Evolutionary conservation across 257 asterid genomes (phyloP).

Genomic region (Penstemon eatonii): DNA sequence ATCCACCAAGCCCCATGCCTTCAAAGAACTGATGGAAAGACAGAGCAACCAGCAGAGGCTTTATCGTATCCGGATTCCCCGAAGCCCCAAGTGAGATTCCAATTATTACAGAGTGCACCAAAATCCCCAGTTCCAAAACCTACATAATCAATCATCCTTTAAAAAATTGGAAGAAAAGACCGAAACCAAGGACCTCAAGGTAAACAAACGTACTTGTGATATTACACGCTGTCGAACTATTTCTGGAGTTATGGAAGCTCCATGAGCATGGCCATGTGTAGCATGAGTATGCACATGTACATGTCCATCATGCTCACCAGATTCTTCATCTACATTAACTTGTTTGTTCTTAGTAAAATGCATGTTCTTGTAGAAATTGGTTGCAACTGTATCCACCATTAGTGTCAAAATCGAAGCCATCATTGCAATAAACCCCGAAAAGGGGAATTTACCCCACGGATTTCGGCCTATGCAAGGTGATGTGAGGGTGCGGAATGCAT

Average conservation of each 20-base stretch:
- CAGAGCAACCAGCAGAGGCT: slow-evolving; percentile 52
- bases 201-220: slow-evolving; percentile 50
- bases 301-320: slow-evolving; percentile 26
- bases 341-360: slow-evolving; percentile 27
- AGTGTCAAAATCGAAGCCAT: slow-evolving; percentile 39
- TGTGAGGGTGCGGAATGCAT: slow-evolving; percentile 40
- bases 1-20: slow-evolving; percentile 75
- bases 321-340: slow-evolving; percentile 30
- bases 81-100: slow-evolving; percentile 65
- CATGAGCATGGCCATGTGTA: slow-evolving; percentile 36
- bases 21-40: slow-evolving; percentile 67
- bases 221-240: slow-evolving; percentile 53
- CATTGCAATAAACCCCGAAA: slow-evolving; percentile 49
- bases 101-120: slow-evolving; percentile 62
- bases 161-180: slow-evolving; percentile 32
- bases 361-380: slow-evolving; percentile 36
- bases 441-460: slow-evolving; percentile 53
- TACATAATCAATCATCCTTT: slow-evolving; percentile 16
- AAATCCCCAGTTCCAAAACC: slow-evolving; percentile 65
- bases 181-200: slow-evolving; percentile 38
- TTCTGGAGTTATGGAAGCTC: slow-evolving; percentile 30
- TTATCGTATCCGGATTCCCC: slow-evolving; percentile 37
- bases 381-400: slow-evolving; percentile 47
- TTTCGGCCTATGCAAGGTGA: slow-evolving; percentile 39
- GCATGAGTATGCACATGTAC: slow-evolving; percentile 35